Base-by-base conservation (phyloP, 208 protist species). In the Angomonas ambiguus region DNA sequence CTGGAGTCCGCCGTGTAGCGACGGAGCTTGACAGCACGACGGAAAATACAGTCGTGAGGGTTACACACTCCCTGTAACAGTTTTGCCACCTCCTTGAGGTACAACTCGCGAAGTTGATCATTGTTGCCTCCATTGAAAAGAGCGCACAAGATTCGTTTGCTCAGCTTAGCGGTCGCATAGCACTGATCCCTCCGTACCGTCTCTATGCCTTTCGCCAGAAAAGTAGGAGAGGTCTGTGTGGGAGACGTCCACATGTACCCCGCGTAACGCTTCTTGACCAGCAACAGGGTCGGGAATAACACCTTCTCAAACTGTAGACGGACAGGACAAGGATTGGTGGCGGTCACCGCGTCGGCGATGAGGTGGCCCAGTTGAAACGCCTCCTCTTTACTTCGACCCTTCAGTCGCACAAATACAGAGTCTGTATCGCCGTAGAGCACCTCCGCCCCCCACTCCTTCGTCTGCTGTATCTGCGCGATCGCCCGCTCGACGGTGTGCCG, bases 351-450 rank as follows among this genome's bases (percentile, higher is more conserved):
- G 27, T 74, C 61, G 27, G 95, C 88, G 69, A 96, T 97, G 42
- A 77, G 69, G 31, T 80, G 68, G 16, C 80, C 90, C 30, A 96
- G 38, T 33, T 25, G 58, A 65, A 90, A 93, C 0, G 83, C 85
- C 64, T 95, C 90, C 22, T 64, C 62, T 55, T 74, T 71, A 22
- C 65, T 88, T 41, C 83, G 72, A 13, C 79, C 82, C 2, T 74
- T 74, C 31, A 90, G 66, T 8, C 85, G 77, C 32, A 98, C 94
- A 95, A 99, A 99, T 24, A 99, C 87, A 0, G 98, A 99, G 80
- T 99, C 98, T 2, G 98, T 99, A 81, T 99, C 98, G 66, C 98
- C 99, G 75, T 99, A 99, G 27, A 99, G 92, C 34, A 99, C 98
- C 31, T 93, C 78, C 0, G 98, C 96, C 62, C 98, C 76, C 81